These are phyloP conservation scores for Cicer judaicum DNA, from an alignment of 306 rosid species.

Conservation along the genomic window DNA sequence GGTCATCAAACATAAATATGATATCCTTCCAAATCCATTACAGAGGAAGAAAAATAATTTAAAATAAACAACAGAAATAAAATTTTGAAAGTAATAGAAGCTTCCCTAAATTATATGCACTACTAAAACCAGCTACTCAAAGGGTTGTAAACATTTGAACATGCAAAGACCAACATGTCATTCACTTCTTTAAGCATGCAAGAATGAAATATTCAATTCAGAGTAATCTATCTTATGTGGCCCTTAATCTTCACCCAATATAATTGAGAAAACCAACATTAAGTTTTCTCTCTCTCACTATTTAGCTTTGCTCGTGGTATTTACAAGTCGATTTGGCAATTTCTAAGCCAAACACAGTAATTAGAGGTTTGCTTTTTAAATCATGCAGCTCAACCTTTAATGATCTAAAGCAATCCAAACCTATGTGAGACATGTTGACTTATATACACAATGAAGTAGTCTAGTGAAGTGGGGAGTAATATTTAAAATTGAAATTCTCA, in stretches of 20 bases:
- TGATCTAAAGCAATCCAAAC: constrained; percentile 33
- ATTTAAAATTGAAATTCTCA: constrained; percentile 46
- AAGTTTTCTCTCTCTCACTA: constrained; percentile 14
- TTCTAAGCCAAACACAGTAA: constrained; percentile 8
- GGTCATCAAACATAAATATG: constrained; percentile 32
- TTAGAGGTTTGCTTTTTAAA: constrained; percentile 26
- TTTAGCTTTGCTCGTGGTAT: constrained; percentile 28
- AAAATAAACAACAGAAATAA: constrained; percentile 27
- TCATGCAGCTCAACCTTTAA: constrained; percentile 19
- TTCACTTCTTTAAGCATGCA: constrained; percentile 18
- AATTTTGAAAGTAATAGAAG: neutral
- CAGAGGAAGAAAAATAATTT: constrained; percentile 28
- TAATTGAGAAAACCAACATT: constrained; percentile 14
- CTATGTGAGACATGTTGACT: constrained; percentile 32
- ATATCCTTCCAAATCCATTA: constrained; percentile 41
- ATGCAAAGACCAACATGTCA: constrained; percentile 3
- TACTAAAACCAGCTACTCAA: constrained; percentile 18
- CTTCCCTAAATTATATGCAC: constrained; percentile 27
- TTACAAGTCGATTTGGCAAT: constrained; percentile 3
- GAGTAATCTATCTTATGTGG: constrained; percentile 23
- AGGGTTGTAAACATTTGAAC: constrained; percentile 22
- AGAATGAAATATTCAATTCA: constrained; percentile 11
- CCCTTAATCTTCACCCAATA: constrained; percentile 8
- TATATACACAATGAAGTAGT: constrained; percentile 24
- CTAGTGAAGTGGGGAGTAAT: neutral